Percentiles rank a stretch among this genome's conserved stretches.
phyloP scores from a whole-genome alignment of 192 early-diverging fungal genomes.

The Backusella tarrabulga region DNA sequence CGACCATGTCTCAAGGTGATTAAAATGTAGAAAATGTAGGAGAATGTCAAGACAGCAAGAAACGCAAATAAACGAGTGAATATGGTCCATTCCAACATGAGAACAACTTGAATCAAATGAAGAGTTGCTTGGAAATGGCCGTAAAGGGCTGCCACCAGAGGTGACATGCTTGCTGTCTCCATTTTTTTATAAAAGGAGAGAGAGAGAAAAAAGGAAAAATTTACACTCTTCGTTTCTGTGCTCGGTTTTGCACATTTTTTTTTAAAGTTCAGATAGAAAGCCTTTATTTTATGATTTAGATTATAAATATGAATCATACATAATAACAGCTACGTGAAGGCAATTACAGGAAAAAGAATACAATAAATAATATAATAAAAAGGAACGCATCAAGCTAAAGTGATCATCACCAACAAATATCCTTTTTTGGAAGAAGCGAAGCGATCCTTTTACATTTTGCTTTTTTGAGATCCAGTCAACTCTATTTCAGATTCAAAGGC shows the following conservation, averaged over 20 bases:
- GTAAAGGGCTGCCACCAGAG: slow-evolving; percentile 9
- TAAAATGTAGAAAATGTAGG: slow-evolving; percentile 25
- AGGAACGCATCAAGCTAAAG: too few species aligned
- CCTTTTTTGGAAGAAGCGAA: too few species aligned
- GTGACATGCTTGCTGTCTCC: not conserved
- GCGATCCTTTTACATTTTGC: too few species aligned
- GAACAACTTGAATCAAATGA: slow-evolving; percentile 20
- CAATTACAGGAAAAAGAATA: too few species aligned
- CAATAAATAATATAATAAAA: too few species aligned
- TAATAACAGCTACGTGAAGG: too few species aligned
- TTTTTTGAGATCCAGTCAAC: too few species aligned
- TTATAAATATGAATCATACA: too few species aligned
- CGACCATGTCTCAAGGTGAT: slow-evolving; percentile 24
- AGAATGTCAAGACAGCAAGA: slow-evolving; percentile 22
- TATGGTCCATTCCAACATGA: slow-evolving; percentile 37
- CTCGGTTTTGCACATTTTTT: not conserved
- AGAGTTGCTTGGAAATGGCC: slow-evolving; percentile 29
- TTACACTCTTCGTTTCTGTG: not conserved
- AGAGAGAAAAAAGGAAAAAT: not conserved
- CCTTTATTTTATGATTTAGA: too few species aligned
- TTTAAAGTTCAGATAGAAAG: not conserved
- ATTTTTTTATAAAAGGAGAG: not conserved
- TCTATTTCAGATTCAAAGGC: too few species aligned
- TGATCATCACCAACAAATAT: too few species aligned
- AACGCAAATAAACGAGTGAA: slow-evolving; percentile 29